phyloP scores from a whole-genome alignment of 176 grass and related monocot genomes.

The Panicum miliaceum region DNA sequence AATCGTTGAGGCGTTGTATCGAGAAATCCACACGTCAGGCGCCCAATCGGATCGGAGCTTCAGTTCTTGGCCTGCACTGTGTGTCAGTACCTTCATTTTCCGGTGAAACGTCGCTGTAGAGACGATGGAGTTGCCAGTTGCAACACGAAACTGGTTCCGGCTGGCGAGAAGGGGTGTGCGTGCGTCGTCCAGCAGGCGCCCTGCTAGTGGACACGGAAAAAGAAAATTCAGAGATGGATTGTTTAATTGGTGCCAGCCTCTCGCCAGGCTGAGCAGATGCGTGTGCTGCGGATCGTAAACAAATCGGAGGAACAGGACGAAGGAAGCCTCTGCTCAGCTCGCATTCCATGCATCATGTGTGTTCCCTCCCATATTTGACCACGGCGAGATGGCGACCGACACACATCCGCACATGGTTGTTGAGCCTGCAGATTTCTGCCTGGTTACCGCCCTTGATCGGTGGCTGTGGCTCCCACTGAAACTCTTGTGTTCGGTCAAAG shows the following conservation, averaged over 20 bases:
- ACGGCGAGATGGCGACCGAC: conserved; percentile 36
- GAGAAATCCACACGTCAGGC: not conserved
- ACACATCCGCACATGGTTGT: conserved; percentile 43
- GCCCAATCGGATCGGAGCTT: not conserved
- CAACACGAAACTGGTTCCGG: conserved; percentile 11
- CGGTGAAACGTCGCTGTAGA: conserved; percentile 45
- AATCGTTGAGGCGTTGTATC: not conserved
- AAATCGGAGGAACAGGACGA: not conserved
- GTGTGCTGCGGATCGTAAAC: conserved; percentile 24
- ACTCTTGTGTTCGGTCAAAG: not conserved
- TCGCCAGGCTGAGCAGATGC: conserved; percentile 49
- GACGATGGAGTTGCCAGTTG: conserved; percentile 21
- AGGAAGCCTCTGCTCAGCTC: not conserved
- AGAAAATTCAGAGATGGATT: not conserved
- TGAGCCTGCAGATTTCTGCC: conserved; percentile 36
- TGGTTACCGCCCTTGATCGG: not conserved
- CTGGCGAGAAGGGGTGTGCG: conserved; percentile 18
- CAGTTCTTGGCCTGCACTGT: not conserved
- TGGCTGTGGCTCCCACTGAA: not conserved
- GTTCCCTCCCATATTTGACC: conserved; percentile 18
- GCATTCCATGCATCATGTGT: conserved; percentile 26
- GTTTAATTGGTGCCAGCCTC: conserved; percentile 46
- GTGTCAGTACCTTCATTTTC: not conserved
- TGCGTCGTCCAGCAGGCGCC: conserved; percentile 8
- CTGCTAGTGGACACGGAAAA: not conserved